Percentiles rank a stretch among this genome's conserved stretches.
These are phyloP conservation scores for Cutaneotrichosporon sp. DNA, from an alignment of 1,284 basidiomycete genomes.

Conservation along the genomic window DNA sequence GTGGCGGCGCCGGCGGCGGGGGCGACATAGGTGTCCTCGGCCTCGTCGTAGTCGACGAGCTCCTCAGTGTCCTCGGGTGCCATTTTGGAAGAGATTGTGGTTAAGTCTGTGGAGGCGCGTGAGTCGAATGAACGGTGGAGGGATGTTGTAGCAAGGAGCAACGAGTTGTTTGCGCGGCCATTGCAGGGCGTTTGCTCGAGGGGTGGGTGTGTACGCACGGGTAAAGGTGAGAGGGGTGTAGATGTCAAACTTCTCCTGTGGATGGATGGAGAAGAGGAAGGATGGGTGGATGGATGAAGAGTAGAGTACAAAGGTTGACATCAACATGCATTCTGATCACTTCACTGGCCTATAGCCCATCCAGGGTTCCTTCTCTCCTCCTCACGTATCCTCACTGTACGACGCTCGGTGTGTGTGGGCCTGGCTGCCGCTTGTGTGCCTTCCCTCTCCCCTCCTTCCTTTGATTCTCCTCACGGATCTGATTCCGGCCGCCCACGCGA, in stretches of 20 bases:
- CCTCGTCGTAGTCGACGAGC: conserved; percentile 85
- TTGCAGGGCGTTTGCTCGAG: neutral
- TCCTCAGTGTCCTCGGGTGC: conserved; percentile 52
- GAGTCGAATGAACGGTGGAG: conserved; percentile 8
- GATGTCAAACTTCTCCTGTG: neutral
- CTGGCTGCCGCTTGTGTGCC: no score
- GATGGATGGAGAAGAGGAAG: neutral
- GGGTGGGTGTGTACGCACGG: neutral
- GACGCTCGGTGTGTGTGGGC: no score
- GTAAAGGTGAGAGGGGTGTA: neutral
- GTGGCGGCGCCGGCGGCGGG: conserved; percentile 62
- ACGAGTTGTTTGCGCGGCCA: neutral
- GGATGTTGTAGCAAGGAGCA: neutral
- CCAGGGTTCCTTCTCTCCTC: no score
- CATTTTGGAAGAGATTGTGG: conserved; percentile 25
- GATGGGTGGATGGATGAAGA: neutral
- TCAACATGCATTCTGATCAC: neutral
- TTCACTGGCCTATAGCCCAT: no score
- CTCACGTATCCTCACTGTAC: no score
- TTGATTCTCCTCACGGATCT: no score
- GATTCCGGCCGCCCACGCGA: neutral
- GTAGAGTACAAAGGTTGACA: neutral
- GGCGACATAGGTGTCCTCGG: conserved; percentile 71
- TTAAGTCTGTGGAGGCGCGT: conserved; percentile 12
- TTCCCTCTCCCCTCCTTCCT: no score